Base-by-base conservation (phyloP, 164 flowering plant species). In the Macadamia tetraphylla region DNA sequence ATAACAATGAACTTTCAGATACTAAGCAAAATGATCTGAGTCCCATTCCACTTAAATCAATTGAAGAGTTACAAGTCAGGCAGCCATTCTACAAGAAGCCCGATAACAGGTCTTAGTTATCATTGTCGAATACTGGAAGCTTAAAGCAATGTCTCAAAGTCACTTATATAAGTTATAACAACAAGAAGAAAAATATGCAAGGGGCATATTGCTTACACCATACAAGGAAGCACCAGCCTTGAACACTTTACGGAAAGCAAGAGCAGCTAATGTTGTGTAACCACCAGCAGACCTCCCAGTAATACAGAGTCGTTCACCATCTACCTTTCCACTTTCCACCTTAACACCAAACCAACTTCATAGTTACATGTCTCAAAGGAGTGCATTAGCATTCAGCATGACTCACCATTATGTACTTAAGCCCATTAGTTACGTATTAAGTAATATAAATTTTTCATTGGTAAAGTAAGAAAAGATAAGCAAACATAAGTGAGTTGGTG, bases 271-370 rank as follows among this genome's bases (percentile, higher is more conserved):
- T 64, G 98, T 92, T 69, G 98, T 92, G 78, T 88, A 94, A 35
- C 99, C 98, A 73, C 98, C 99, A 67, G 99, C 99, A 71, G 99
- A 94, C 63, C 83, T 84, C 65, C 99, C 99, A 58, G 95, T 87
- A 29, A 92, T 87, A 66, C 98, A 92, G 14, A 92, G 82, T 31
- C 96, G 82, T 55, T 82, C 76, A 1, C 81, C 81, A 79, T 94
- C 99, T 53, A 80, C 99, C 79, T 81, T 90, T 71, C 97, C 96
- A 66, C 73, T 79, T 29, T 88, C 90, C 76, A 88, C 97, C 98
- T 94, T 60, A 76, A 57, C 74, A 66, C 40, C 53, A 75, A 68
- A 76, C n/a, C 18, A 44, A 60, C 56, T 70, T 29, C 68, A 7
- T n/a, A 42, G 29, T 15, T 29, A 60, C n/a, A 42, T 35, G 48